Conservation (phyloP, 1,284 basidiomycete species). For the Moniliophthora roreri region DNA sequence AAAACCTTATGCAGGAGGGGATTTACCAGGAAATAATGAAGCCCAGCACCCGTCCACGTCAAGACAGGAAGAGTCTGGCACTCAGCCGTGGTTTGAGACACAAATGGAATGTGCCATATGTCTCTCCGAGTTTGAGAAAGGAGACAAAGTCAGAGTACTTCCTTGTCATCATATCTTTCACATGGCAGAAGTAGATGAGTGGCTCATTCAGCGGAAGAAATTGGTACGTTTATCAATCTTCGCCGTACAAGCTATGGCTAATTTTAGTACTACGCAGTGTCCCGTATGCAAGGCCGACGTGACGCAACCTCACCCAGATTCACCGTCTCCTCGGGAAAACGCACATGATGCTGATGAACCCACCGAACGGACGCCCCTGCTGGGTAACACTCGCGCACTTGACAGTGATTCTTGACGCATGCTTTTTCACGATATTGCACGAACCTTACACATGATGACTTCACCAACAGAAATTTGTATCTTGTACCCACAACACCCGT, state of each 20-base stretch:
- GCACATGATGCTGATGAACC: not conserved
- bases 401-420: too few species aligned
- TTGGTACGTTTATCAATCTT: conserved; percentile 53
- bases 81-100: conserved; percentile 70
- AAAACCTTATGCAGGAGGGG: conserved; percentile 5
- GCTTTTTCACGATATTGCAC: too few species aligned
- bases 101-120: conserved; percentile 90
- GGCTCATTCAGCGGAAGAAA: conserved; percentile 89
- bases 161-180: conserved; percentile 92
- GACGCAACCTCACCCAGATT: conserved; percentile 51
- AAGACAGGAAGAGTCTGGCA: conserved; percentile 27
- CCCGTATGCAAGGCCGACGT: conserved; percentile 89
- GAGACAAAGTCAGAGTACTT: conserved; percentile 84
- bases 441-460: too few species aligned
- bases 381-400: not conserved
- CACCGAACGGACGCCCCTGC: not conserved
- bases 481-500: too few species aligned
- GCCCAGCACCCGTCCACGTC: conserved; percentile 43
- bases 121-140: conserved; percentile 79
- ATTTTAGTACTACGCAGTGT: conserved; percentile 50
- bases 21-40: conserved; percentile 16
- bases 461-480: too few species aligned
- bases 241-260: conserved; percentile 4
- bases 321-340: not conserved
- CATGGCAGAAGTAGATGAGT: conserved; percentile 83